Conservation (phyloP, 164 flowering plant species). For the Santalum album region DNA sequence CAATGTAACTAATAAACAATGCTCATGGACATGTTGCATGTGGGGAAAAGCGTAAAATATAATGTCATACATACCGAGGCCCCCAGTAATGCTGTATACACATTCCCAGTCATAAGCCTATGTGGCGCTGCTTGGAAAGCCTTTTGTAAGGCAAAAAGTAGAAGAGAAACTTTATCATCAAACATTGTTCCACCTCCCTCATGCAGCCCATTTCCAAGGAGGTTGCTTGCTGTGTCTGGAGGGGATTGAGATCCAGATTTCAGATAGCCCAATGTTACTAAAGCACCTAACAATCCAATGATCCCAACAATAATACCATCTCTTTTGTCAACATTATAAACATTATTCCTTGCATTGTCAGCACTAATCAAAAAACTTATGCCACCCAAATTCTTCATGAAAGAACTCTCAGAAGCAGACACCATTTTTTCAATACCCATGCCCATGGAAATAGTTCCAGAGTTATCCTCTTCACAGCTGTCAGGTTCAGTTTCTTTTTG, state of each 20-base stretch:
- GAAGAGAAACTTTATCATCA: constrained; percentile 82
- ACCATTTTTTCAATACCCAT: constrained; percentile 41
- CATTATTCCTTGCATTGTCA: constrained; percentile 92
- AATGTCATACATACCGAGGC: constrained; percentile 62
- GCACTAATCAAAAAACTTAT: constrained; percentile 82
- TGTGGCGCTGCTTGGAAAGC: constrained; percentile 96
- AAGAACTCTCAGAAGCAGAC: constrained; percentile 52
- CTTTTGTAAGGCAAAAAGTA: constrained; percentile 82
- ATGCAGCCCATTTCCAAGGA: constrained; percentile 39
- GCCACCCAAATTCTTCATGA: constrained; percentile 74
- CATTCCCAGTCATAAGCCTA: constrained; percentile 77
- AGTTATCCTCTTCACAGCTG: constrained; percentile 12
- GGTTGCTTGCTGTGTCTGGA: constrained; percentile 38
- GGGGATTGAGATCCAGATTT: constrained; percentile 45
- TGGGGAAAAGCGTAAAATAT: not conserved
- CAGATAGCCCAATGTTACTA: constrained; percentile 65
- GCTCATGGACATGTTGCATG: not conserved
- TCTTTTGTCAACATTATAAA: constrained; percentile 72
- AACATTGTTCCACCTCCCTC: constrained; percentile 79
- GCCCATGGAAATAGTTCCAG: constrained; percentile 16
- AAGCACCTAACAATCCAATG: constrained; percentile 69
- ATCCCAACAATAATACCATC: constrained; percentile 86
- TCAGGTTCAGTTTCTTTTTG: constrained; percentile 26
- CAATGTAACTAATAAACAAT: not conserved
- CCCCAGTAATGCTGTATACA: constrained; percentile 69